A percentile compares a stretch with the other conserved stretches of the same genome.
Evolutionary conservation across 306 rosid species (phyloP).

Genomic region (Fragaria nilgerrensis): DNA sequence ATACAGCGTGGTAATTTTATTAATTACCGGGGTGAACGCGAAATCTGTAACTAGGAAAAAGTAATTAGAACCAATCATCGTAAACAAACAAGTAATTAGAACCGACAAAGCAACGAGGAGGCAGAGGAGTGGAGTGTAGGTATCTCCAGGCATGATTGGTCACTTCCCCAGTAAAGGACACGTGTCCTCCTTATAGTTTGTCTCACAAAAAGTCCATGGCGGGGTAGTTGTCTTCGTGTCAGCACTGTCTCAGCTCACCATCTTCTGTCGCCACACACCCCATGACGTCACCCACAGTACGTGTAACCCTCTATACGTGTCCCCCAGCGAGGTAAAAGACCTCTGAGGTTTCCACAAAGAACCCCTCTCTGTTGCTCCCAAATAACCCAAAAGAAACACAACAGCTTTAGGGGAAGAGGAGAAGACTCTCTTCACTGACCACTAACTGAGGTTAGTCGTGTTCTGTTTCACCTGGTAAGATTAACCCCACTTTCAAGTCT

Average conservation of each 20-base stretch:
- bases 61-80: too few species aligned
- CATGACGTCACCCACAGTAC: conserved; percentile 26
- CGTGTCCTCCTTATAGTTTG: conserved; percentile 33
- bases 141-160: too few species aligned
- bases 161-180: conserved; percentile 14
- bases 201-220: conserved; percentile 34
- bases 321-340: background rate
- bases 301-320: conserved; percentile 37
- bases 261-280: conserved; percentile 32
- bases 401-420: background rate
- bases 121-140: too few species aligned
- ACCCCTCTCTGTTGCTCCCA: conserved; percentile 17
- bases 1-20: too few species aligned
- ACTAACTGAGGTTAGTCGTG: background rate
- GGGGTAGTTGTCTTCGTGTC: conserved; percentile 26
- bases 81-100: too few species aligned
- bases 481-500: background rate
- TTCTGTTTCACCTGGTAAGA: conserved; percentile 7
- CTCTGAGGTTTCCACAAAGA: background rate
- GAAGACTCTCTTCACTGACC: background rate
- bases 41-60: too few species aligned
- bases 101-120: too few species aligned
- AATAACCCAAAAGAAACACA: background rate
- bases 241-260: conserved; percentile 20
- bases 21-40: too few species aligned